Evolutionary conservation across 2,329 filamentous ascomycete genomes (phyloP).

Genomic region (Apiospora koreana): DNA sequence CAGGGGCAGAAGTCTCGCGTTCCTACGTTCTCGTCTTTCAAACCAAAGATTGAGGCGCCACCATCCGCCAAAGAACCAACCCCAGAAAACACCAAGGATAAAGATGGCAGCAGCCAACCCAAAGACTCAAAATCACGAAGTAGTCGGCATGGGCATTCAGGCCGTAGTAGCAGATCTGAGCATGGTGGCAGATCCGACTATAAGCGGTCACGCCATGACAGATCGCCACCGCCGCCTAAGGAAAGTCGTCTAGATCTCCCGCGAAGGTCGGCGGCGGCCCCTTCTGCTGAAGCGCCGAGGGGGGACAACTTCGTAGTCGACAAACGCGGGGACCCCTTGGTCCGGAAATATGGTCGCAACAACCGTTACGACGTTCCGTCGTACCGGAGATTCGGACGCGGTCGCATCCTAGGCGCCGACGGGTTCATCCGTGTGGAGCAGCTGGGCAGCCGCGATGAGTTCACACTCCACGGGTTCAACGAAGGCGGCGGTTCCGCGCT

Average conservation of each 20-base stretch:
- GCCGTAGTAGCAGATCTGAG: background rate
- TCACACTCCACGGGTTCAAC: constrained; percentile 47
- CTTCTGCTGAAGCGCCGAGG: constrained; percentile 1
- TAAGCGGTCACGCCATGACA: background rate
- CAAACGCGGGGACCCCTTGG: constrained; percentile 73
- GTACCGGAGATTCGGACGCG: constrained; percentile 70
- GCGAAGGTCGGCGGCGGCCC: background rate
- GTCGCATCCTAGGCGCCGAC: constrained; percentile 68
- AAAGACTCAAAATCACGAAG: constrained; percentile 4
- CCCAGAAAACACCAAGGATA: background rate
- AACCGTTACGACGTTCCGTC: constrained; percentile 71
- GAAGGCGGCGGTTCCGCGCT: constrained; percentile 42
- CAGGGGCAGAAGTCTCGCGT: constrained; percentile 38
- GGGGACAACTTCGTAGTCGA: constrained; percentile 60
- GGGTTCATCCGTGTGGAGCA: constrained; percentile 66
- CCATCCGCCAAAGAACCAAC: background rate
- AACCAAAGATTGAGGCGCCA: constrained; percentile 42
- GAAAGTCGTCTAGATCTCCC: background rate
- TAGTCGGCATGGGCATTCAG: background rate
- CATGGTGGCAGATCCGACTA: background rate
- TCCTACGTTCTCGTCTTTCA: constrained; percentile 78
- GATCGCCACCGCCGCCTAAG: background rate
- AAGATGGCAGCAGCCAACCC: constrained; percentile 14
- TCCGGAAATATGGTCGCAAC: constrained; percentile 71
- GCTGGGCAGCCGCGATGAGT: constrained; percentile 58